A percentile compares a stretch with the other conserved stretches of the same genome.
These are phyloP conservation scores for Kwoniella sp. DNA, from an alignment of 768 basidiomycete genomes.

Conservation along the genomic window DNA sequence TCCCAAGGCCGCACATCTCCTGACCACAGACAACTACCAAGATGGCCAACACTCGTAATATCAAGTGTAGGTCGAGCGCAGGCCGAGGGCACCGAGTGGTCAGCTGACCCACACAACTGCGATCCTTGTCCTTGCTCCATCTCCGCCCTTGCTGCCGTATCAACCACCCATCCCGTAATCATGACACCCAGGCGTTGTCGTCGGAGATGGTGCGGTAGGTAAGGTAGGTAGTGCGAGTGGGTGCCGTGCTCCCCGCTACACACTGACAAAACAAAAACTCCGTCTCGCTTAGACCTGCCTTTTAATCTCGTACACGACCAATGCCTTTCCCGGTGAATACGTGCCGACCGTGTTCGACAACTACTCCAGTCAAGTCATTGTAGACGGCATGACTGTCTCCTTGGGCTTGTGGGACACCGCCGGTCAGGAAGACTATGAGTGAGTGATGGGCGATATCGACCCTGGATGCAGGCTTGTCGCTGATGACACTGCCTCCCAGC, in stretches of 20 bases:
- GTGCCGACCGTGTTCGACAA: constrained; percentile 84
- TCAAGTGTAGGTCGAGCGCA: constrained; percentile 22
- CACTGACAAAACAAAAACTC: background rate
- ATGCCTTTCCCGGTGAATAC: constrained; percentile 70
- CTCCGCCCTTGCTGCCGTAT: background rate
- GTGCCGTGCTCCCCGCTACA: too few relatives aligned
- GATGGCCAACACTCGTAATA: constrained; percentile 22
- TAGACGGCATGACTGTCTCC: constrained; percentile 97
- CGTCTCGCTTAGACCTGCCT: constrained; percentile 73
- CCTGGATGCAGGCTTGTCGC: background rate
- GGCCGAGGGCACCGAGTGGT: too few relatives aligned
- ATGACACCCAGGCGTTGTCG: constrained; percentile 84
- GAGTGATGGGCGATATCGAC: constrained; percentile 3
- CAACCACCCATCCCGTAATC: background rate
- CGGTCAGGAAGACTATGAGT: constrained; percentile 51
- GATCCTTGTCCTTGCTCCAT: background rate
- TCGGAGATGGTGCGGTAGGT: constrained; percentile 97
- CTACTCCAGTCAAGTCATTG: constrained; percentile 92
- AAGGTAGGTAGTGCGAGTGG: too few relatives aligned
- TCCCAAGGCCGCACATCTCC: too few relatives aligned
- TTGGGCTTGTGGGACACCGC: constrained; percentile 60
- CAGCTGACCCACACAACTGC: too few relatives aligned
- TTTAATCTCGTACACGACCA: constrained; percentile 98
- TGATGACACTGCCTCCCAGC: constrained; percentile 11
- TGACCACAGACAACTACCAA: too few relatives aligned